Conservation (phyloP, 805 yeast genomes). For the Wickerhamomyces tratensis region DNA sequence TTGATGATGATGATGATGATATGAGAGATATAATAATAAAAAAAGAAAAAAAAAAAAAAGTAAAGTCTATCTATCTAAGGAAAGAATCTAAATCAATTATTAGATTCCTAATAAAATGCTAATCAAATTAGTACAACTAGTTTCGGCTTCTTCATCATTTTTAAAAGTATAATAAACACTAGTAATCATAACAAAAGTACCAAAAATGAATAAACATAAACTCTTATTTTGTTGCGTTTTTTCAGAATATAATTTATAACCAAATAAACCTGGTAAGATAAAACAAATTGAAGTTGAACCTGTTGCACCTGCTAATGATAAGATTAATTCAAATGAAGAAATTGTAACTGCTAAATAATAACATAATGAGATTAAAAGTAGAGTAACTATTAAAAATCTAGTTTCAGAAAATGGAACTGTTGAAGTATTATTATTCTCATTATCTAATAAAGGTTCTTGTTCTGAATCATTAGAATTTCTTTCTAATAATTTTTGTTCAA, state of each 20-base stretch:
- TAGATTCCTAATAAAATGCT: too few relatives aligned
- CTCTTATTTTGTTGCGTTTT: conserved; percentile 35
- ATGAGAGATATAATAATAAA: too few relatives aligned
- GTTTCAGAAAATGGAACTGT: conserved; percentile 36
- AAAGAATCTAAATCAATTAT: too few relatives aligned
- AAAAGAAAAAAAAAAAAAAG: too few relatives aligned
- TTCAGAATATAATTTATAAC: conserved; percentile 35
- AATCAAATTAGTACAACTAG: too few relatives aligned
- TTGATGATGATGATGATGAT: too few relatives aligned
- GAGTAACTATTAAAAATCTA: conserved; percentile 40
- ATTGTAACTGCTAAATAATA: conserved; percentile 51
- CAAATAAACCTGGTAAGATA: conserved; percentile 71
- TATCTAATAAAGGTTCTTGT: conserved; percentile 9
- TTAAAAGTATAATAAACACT: conserved; percentile 37
- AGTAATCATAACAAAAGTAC: conserved; percentile 58
- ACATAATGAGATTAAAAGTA: conserved; percentile 33
- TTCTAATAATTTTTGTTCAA: conserved; percentile 14
- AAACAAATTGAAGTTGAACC: conserved; percentile 77
- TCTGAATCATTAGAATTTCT: too few relatives aligned
- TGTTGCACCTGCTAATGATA: conserved; percentile 73
- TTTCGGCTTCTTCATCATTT: background rate
- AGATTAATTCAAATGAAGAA: conserved; percentile 54
- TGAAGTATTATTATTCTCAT: conserved; percentile 9
- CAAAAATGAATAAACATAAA: conserved; percentile 54
- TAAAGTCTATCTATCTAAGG: too few relatives aligned